phyloP scores from a whole-genome alignment of 1,284 basidiomycete species.

The Marasmius oreades region DNA sequence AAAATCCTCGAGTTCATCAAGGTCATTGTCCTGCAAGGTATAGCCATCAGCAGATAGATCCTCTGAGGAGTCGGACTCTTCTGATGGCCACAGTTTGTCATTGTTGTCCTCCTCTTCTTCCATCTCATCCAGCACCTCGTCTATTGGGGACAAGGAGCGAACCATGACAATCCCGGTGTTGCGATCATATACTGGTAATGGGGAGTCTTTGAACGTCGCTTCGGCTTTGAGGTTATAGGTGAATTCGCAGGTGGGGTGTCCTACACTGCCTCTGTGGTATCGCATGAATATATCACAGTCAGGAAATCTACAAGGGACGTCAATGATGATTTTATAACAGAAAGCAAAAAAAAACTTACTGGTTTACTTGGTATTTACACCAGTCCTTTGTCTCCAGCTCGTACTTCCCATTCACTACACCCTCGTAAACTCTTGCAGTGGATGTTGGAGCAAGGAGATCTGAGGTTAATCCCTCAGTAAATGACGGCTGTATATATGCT shows the following conservation, averaged over 20 bases:
- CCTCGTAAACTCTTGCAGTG: slow-evolving; percentile 7
- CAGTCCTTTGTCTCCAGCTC: slow-evolving; percentile 18
- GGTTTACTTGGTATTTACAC: slow-evolving; percentile 21
- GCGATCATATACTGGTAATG: neutral
- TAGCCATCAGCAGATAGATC: no score
- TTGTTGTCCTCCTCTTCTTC: neutral
- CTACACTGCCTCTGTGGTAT: slow-evolving; percentile 8
- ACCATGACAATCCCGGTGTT: neutral
- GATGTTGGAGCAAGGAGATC: neutral
- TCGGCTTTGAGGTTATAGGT: neutral
- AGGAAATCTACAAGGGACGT: no score
- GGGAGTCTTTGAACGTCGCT: neutral
- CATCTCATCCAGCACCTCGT: neutral
- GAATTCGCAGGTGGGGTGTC: neutral
- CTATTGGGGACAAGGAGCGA: no score
- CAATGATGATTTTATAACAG: no score
- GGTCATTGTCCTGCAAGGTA: no score
- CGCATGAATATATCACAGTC: slow-evolving; percentile 14
- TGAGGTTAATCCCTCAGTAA: slow-evolving; percentile 12
- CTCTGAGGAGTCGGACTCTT: neutral
- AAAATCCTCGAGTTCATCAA: no score
- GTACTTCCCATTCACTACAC: slow-evolving; percentile 5
- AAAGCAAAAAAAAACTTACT: no score
- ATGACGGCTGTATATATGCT: slow-evolving; percentile 27
- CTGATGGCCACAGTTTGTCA: neutral